Conservation (phyloP, 345 rosid genomes). For the Bretschneidera sinensis region DNA sequence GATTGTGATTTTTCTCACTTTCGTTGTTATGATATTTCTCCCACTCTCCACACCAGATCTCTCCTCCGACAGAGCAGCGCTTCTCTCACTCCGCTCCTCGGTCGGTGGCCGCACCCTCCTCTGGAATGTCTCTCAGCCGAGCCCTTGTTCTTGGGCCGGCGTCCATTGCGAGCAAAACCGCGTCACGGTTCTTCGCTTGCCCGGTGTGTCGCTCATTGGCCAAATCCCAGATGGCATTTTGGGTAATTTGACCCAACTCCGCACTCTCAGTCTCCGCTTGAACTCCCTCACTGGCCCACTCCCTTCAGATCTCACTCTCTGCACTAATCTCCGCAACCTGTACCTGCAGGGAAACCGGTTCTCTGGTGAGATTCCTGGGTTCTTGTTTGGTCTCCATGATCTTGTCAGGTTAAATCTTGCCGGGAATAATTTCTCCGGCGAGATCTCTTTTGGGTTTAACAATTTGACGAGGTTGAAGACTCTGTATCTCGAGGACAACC, state of each 20-base stretch:
- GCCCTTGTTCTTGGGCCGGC: slow-evolving; percentile 88
- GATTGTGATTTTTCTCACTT: neutral
- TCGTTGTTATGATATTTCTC: slow-evolving; percentile 23
- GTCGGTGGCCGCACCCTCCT: slow-evolving; percentile 79
- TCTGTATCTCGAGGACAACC: slow-evolving; percentile 61
- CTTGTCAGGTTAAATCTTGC: slow-evolving; percentile 67
- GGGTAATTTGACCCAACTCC: slow-evolving; percentile 69
- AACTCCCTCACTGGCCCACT: slow-evolving; percentile 57
- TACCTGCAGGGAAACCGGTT: slow-evolving; percentile 80
- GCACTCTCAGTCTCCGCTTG: slow-evolving; percentile 80
- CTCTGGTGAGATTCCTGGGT: slow-evolving; percentile 69
- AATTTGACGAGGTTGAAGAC: slow-evolving; percentile 76
- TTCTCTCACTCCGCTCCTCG: slow-evolving; percentile 67
- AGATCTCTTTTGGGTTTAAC: slow-evolving; percentile 45
- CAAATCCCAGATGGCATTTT: slow-evolving; percentile 60
- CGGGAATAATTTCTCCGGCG: slow-evolving; percentile 59
- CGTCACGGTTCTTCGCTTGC: slow-evolving; percentile 71
- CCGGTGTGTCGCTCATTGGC: slow-evolving; percentile 78
- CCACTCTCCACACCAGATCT: slow-evolving; percentile 49
- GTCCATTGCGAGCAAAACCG: slow-evolving; percentile 58
- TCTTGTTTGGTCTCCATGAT: slow-evolving; percentile 44
- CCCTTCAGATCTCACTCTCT: slow-evolving; percentile 73
- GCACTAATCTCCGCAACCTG: slow-evolving; percentile 56
- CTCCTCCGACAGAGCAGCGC: slow-evolving; percentile 71
- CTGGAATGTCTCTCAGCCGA: slow-evolving; percentile 48